Evolutionary conservation across 2,329 filamentous ascomycete genomes (phyloP), one percentile per base, ranked within the genome.

Genomic region (Xylariaceae sp.): DNA sequence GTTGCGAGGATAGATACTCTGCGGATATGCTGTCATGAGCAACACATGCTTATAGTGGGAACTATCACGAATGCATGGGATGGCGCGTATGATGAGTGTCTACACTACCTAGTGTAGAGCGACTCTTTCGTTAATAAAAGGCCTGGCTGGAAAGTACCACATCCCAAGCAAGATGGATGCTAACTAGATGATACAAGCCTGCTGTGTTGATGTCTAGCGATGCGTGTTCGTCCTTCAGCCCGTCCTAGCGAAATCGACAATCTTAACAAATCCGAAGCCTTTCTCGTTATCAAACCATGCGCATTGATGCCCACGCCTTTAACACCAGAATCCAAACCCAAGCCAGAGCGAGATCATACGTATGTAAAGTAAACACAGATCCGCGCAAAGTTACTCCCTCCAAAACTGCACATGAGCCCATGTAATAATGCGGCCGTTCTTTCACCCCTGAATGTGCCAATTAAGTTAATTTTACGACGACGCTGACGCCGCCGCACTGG

Each of bases 311-410:
- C 56, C 54, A 49, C 22, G 56, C 43, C 5, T 44, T 49, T 16
- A 66, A 63, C 62, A 61, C 63, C 59, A 21, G 9, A 52, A 46
- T 55, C 56, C 29, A 53, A 53, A 60, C 49, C 50, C 56, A 53
- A 60, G 51, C 49, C 52, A 48, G 56, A 60, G 45, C 58, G 42
- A 56, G 30, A 59, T 43, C 9, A 16, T 43, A 22, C 19, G 15
- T 15, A 42, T 57, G 55, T 30, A 30, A 7, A 51, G 40, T 49
- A 42, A 61, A 59, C 56, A 61, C 52, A 58, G 37, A 62, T 47
- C 55, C 55, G 57, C 52, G 48, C 51, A 53, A 55, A 59, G 32
- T 44, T 48, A 57, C 56, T 45, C 37, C 39, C 39, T 53, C 51
- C 47, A 13, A 53, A 58, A 51, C 60, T 58, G 56, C 56, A 59